Evolutionary conservation across 2,329 filamentous ascomycete genomes (phyloP).

Genomic region (Phoma herbarum): DNA sequence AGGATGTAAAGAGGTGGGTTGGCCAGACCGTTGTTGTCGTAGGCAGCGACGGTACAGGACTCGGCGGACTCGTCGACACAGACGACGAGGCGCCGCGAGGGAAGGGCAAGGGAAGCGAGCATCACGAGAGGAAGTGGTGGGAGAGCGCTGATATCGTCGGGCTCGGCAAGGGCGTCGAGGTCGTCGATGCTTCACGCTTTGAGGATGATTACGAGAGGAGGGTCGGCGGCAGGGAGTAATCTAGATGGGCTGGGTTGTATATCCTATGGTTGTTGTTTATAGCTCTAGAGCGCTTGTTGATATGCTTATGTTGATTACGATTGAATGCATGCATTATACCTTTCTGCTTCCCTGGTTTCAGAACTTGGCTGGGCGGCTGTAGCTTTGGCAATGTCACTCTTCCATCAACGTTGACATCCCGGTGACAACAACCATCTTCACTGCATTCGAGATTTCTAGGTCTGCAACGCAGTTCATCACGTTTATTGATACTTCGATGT

Average conservation of each 20-base stretch:
- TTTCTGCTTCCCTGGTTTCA: background rate
- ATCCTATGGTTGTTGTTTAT: constrained; percentile 4
- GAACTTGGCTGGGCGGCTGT: too few relatives aligned
- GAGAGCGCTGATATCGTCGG: constrained; percentile 82
- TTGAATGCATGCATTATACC: background rate
- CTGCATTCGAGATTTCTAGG: too few relatives aligned
- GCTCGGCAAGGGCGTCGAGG: constrained; percentile 83
- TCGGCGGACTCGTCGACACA: constrained; percentile 63
- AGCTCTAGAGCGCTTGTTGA: background rate
- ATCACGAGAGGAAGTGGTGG: constrained; percentile 70
- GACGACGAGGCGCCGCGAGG: constrained; percentile 64
- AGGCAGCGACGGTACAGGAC: constrained; percentile 55
- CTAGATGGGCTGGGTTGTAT: constrained; percentile 13
- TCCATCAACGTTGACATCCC: too few relatives aligned
- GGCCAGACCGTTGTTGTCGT: constrained; percentile 69
- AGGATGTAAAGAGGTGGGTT: constrained; percentile 70
- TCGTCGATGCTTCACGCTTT: constrained; percentile 83
- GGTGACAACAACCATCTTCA: too few relatives aligned
- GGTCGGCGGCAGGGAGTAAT: constrained; percentile 70
- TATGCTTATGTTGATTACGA: background rate
- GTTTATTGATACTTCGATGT: too few relatives aligned
- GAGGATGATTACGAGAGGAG: constrained; percentile 88
- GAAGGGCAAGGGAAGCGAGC: constrained; percentile 42
- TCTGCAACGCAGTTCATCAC: too few relatives aligned
- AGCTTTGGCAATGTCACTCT: too few relatives aligned